A percentile compares a stretch with the other conserved stretches of the same genome.
These are phyloP conservation scores for Colletotrichum truncatum DNA, from an alignment of 2,329 filamentous ascomycete species.

Conservation along the genomic window DNA sequence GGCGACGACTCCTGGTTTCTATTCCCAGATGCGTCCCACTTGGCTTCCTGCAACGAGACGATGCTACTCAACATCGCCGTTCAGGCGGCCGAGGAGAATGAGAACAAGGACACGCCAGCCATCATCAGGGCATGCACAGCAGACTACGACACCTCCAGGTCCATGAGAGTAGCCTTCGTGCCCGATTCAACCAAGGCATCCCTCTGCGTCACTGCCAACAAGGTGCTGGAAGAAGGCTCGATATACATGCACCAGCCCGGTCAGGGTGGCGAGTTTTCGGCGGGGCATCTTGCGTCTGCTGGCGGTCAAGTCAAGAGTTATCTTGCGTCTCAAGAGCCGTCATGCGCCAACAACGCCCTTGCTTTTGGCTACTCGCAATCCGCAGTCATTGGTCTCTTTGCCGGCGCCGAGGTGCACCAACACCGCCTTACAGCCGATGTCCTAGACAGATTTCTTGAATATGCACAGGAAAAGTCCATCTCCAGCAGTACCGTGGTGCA, in stretches of 20 bases:
- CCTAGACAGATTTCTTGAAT: conserved; percentile 29
- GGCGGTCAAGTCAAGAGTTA: not conserved
- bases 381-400: conserved; percentile 33
- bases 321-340: not conserved
- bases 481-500: conserved; percentile 36
- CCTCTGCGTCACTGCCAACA: not conserved
- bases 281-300: not conserved
- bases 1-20: not conserved
- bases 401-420: conserved; percentile 34
- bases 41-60: not conserved
- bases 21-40: not conserved
- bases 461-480: not conserved
- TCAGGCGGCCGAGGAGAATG: too few relatives aligned
- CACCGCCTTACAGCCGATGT: conserved; percentile 32
- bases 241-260: not conserved
- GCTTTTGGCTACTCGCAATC: conserved; percentile 17
- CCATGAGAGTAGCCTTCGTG: not conserved
- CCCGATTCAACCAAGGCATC: not conserved
- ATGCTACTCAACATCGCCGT: not conserved
- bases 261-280: not conserved
- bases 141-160: not conserved
- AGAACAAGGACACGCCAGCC: not conserved
- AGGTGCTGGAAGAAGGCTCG: not conserved
- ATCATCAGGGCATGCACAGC: not conserved
- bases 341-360: conserved; percentile 8